These are phyloP conservation scores for Penicillium glabrum DNA, from an alignment of 2,329 filamentous ascomycete species.

Conservation along the genomic window DNA sequence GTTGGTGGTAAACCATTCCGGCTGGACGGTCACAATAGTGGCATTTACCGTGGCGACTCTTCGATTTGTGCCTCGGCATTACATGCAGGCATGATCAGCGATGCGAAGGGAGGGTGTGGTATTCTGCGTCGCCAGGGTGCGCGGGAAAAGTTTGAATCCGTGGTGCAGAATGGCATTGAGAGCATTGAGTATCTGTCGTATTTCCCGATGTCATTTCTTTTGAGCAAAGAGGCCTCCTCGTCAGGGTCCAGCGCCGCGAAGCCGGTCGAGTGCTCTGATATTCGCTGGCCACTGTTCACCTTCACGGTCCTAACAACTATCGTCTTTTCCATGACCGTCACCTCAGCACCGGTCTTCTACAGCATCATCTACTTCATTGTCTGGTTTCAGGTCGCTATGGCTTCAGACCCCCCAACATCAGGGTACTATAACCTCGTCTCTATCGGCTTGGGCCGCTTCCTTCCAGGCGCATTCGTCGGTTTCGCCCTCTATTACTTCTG, in stretches of 20 bases:
- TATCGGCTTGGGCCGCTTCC: slow-evolving; percentile 56
- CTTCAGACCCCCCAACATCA: slow-evolving; percentile 58
- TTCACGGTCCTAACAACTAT: slow-evolving; percentile 57
- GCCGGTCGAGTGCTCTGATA: slow-evolving; percentile 50
- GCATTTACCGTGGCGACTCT: slow-evolving; percentile 60
- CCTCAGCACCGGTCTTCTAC: slow-evolving; percentile 58
- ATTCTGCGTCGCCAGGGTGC: slow-evolving; percentile 56
- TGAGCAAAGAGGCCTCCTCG: slow-evolving; percentile 15
- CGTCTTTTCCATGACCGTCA: slow-evolving; percentile 57
- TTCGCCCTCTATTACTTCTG: slow-evolving; percentile 58
- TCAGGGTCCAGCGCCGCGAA: slow-evolving; percentile 28
- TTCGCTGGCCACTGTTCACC: slow-evolving; percentile 58
- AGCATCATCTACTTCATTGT: slow-evolving; percentile 54
- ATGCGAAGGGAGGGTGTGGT: slow-evolving; percentile 57
- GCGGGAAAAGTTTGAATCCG: slow-evolving; percentile 46
- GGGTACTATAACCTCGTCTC: slow-evolving; percentile 58
- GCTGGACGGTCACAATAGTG: slow-evolving; percentile 40
- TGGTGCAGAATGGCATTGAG: slow-evolving; percentile 50
- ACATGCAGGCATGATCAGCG: slow-evolving; percentile 58
- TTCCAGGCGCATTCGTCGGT: slow-evolving; percentile 60
- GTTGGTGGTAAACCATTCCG: slow-evolving; percentile 52
- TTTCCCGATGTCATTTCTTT: slow-evolving; percentile 56
- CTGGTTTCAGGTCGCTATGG: slow-evolving; percentile 62
- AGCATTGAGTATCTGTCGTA: slow-evolving; percentile 56
- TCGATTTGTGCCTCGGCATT: slow-evolving; percentile 62